Base-by-base conservation (phyloP, 176 grass and related monocot species). In the Lolium rigidum region DNA sequence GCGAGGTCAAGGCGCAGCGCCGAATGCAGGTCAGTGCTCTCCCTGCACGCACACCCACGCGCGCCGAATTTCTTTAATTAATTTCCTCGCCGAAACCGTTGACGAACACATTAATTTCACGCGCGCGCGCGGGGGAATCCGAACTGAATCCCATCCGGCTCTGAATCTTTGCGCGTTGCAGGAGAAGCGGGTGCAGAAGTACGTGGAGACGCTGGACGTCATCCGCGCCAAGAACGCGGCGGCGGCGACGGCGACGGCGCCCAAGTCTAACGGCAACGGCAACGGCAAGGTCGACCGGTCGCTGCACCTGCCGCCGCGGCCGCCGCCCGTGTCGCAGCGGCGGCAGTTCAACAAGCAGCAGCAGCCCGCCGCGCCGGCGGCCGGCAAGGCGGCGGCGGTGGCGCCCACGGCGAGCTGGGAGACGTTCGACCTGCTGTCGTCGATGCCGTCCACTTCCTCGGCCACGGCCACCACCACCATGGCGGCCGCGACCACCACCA, bases 171-270 rank as follows among this genome's bases (percentile, higher is more conserved):
- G 31, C 31, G 12, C 5, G 13, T 31, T 7, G 43, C 87, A 99
- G 97, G 94, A 94, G 82, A 91, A 91, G 83, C 87, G 92, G 81
- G 90, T 96, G 89, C 97, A 99, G 85, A 99, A 96, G 47, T 88
- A 96, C 80, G 94, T 99, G 20, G 97, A 96, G 86, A 83, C 83
- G 71, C 87, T 99, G 54, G 97, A 99, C 88, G 90, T 68, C 20
- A 90, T 99, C 81, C 92, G 88, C 66, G 76, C 86, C 62, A 99
- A 99, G 85, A 99, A 96, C 84, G 75, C 80, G 24, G 6, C 82
- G 13, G 64, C 55, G 18, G 31, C 31, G 31, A 67, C 80, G 24
- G 6, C 82, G 13, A 57, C 55, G 18, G 31, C 31, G 31, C 43
- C 81, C 4, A 92, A 66, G 60, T 22, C 70, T 28, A 91, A 94